Evolutionary conservation across 2,329 filamentous ascomycete species (phyloP).

Genomic region (Tolypocladium inflatum): DNA sequence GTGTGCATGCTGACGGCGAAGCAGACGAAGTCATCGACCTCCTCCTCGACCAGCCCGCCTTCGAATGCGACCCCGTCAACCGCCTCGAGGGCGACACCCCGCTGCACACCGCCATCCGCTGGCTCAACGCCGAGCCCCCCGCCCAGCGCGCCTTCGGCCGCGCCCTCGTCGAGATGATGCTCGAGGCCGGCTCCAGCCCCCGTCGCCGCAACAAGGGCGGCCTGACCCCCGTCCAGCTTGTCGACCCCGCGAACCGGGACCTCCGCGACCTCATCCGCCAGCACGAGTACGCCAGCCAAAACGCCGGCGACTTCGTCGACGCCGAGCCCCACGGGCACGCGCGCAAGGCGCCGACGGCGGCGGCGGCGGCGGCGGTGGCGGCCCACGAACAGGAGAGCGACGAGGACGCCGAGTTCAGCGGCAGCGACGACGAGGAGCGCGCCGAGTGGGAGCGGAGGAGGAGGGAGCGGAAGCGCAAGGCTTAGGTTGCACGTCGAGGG

Average conservation of each 20-base stretch:
- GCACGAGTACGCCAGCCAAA: constrained; percentile 57
- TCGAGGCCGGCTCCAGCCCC: constrained; percentile 62
- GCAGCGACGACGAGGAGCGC: constrained; percentile 55
- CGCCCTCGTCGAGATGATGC: constrained; percentile 66
- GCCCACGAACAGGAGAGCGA: constrained; percentile 15
- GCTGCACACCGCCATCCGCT: constrained; percentile 69
- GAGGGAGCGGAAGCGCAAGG: constrained; percentile 27
- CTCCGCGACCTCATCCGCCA: constrained; percentile 56
- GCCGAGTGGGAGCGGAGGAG: constrained; percentile 49
- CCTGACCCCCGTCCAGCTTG: constrained; percentile 61
- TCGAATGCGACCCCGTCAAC: constrained; percentile 75
- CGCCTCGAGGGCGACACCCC: constrained; percentile 66
- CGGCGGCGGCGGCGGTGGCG: constrained; percentile 6
- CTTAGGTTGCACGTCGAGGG: constrained; percentile 3
- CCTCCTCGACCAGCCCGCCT: constrained; percentile 72
- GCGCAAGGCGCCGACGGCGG: constrained; percentile 9
- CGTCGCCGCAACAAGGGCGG: constrained; percentile 60
- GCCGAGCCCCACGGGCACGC: constrained; percentile 11
- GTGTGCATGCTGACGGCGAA: not conserved
- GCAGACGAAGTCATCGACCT: constrained; percentile 71
- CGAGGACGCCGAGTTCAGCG: constrained; percentile 50
- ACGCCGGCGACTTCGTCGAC: constrained; percentile 47
- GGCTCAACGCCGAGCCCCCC: constrained; percentile 58
- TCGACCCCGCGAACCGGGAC: constrained; percentile 58
- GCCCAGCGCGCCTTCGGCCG: constrained; percentile 56